These are phyloP conservation scores for Tricholomella constricta DNA, from an alignment of 768 basidiomycete species.

Conservation along the genomic window DNA sequence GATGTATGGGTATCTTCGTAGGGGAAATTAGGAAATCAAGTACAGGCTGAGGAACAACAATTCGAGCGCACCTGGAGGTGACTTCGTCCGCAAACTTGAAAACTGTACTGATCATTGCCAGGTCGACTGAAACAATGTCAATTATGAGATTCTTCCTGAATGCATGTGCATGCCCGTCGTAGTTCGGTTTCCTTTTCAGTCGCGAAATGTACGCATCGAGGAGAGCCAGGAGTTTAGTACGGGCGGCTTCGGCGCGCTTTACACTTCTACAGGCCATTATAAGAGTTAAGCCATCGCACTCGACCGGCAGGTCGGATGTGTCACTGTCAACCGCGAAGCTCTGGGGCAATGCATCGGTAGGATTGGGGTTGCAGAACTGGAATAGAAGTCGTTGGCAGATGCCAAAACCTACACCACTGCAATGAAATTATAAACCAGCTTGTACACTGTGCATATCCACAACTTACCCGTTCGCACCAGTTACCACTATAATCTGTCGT, in stretches of 20 bases:
- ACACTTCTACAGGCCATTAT: constrained; percentile 80
- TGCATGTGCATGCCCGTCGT: constrained; percentile 53
- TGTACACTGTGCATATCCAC: not conserved
- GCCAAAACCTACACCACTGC: constrained; percentile 81
- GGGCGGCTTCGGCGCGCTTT: constrained; percentile 64
- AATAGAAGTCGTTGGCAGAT: constrained; percentile 77
- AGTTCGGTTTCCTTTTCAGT: constrained; percentile 34
- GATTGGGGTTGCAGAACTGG: constrained; percentile 56
- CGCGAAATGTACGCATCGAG: constrained; percentile 56
- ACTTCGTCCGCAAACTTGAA: constrained; percentile 63
- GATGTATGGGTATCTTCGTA: constrained; percentile 70
- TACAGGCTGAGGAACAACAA: not conserved
- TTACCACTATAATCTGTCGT: constrained; percentile 61
- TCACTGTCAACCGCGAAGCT: constrained; percentile 27
- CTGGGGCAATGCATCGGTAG: constrained; percentile 54
- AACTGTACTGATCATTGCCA: constrained; percentile 60
- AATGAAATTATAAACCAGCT: not conserved
- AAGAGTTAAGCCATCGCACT: constrained; percentile 62
- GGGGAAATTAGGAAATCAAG: not conserved
- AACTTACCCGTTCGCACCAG: constrained; percentile 68
- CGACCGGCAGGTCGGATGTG: not conserved
- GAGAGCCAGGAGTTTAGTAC: constrained; percentile 48
- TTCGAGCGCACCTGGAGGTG: constrained; percentile 46
- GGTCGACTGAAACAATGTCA: constrained; percentile 63
- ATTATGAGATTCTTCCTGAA: constrained; percentile 65